These are phyloP conservation scores for Domatiomyces catenatus DNA, from an alignment of 2,329 filamentous ascomycete species.

Conservation along the genomic window DNA sequence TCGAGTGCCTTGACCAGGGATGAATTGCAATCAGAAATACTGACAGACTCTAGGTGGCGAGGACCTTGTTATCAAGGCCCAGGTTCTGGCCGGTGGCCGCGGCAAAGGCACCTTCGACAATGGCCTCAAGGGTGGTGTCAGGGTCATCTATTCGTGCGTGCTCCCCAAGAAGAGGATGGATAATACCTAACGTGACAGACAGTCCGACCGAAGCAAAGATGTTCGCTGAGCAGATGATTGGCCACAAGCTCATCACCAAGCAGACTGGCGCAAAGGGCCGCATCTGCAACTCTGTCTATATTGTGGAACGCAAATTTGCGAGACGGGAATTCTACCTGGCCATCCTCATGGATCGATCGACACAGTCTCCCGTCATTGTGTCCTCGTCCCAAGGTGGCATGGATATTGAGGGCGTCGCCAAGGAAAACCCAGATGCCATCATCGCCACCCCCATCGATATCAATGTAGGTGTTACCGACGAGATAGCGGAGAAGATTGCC, in stretches of 20 bases:
- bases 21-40: constrained; percentile 1
- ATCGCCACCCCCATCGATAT: constrained; percentile 88
- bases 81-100: constrained; percentile 92
- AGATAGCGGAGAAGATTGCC: constrained; percentile 79
- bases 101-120: constrained; percentile 98
- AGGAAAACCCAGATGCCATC: constrained; percentile 94
- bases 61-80: constrained; percentile 99
- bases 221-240: constrained; percentile 98
- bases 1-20: constrained; percentile 1
- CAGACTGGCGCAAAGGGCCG: constrained; percentile 89
- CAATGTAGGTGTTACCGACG: constrained; percentile 85
- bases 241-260: constrained; percentile 98
- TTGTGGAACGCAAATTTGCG: constrained; percentile 98
- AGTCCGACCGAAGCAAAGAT: constrained; percentile 83
- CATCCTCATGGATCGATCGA: constrained; percentile 90
- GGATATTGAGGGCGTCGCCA: constrained; percentile 97
- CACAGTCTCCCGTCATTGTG: constrained; percentile 86
- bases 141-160: constrained; percentile 85
- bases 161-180: neutral
- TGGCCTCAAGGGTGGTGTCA: constrained; percentile 94
- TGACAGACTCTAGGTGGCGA: constrained; percentile 43
- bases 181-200: constrained; percentile 7
- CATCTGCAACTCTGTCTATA: constrained; percentile 94
- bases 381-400: constrained; percentile 97
- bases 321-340: constrained; percentile 98